A percentile compares a stretch with the other conserved stretches of the same genome.
Conservation (phyloP, 768 basidiomycete species). For the Mrakia hoshinonis region DNA sequence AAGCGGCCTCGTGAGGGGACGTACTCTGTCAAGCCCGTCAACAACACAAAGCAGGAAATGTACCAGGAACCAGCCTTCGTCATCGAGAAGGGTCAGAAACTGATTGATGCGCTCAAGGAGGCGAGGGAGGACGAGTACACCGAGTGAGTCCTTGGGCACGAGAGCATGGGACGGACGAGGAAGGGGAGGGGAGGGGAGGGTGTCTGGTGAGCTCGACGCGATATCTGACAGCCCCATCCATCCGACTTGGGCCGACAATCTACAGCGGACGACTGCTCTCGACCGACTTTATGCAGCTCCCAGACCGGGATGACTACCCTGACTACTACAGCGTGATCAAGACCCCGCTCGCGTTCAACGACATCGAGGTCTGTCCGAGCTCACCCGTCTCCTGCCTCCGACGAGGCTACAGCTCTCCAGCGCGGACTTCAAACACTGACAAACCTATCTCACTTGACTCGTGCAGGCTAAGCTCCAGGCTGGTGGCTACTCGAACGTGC, state of each 20-base stretch:
- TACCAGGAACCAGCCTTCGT: slow-evolving; percentile 21
- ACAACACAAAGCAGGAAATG: background rate
- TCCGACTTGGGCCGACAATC: background rate
- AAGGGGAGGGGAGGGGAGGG: background rate
- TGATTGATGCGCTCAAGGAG: slow-evolving; percentile 72
- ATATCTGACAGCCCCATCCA: background rate
- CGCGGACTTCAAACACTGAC: background rate
- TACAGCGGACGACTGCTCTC: slow-evolving; percentile 17
- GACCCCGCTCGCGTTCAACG: slow-evolving; percentile 74
- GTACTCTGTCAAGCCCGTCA: background rate
- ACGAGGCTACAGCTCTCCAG: background rate
- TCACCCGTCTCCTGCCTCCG: background rate
- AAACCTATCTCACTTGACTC: background rate
- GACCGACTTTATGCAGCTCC: slow-evolving; percentile 57
- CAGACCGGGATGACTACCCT: slow-evolving; percentile 52
- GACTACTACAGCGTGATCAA: slow-evolving; percentile 79
- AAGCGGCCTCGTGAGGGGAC: slow-evolving; percentile 8
- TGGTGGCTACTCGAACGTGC: slow-evolving; percentile 54
- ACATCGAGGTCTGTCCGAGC: slow-evolving; percentile 55
- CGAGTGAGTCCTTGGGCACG: slow-evolving; percentile 9
- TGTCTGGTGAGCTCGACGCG: slow-evolving; percentile 1
- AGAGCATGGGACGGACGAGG: background rate
- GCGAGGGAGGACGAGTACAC: slow-evolving; percentile 83
- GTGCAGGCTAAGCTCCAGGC: slow-evolving; percentile 55
- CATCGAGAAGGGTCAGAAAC: slow-evolving; percentile 39